Evolutionary conservation across 1,284 basidiomycete genomes (phyloP).

Genomic region (Inonotus obliquus): DNA sequence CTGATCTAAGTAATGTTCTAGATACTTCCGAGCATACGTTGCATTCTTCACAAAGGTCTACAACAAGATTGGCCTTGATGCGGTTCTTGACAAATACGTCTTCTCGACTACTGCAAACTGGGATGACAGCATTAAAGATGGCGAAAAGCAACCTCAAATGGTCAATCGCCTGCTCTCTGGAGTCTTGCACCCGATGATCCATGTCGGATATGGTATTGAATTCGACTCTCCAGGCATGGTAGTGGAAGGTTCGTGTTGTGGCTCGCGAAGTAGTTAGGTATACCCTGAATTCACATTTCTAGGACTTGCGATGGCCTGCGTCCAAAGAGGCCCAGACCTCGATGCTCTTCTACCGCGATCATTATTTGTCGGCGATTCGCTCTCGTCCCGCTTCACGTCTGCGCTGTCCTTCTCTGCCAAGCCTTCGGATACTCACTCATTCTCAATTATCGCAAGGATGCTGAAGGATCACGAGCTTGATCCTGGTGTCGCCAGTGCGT

Average conservation of each 20-base stretch:
- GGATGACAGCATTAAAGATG: conserved; percentile 22
- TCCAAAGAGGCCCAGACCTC: conserved; percentile 2
- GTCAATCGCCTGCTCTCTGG: conserved; percentile 54
- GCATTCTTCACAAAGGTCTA: conserved; percentile 48
- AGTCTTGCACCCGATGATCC: conserved; percentile 62
- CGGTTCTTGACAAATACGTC: conserved; percentile 50
- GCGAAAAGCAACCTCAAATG: conserved; percentile 48
- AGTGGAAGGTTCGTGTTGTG: conserved; percentile 49
- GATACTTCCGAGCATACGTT: conserved; percentile 56
- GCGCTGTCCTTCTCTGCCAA: neutral
- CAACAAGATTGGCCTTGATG: conserved; percentile 36
- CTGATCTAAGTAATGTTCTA: conserved; percentile 23
- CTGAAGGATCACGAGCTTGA: conserved; percentile 38
- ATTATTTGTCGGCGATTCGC: neutral
- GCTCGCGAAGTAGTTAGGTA: neutral
- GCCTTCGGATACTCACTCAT: conserved; percentile 28
- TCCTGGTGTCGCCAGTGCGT: conserved; percentile 5
- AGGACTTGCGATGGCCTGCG: conserved; percentile 15
- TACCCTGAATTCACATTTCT: neutral
- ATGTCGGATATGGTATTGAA: conserved; percentile 59
- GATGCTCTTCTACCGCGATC: conserved; percentile 8
- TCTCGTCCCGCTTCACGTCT: neutral
- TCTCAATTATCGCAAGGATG: conserved; percentile 43
- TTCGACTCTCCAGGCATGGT: conserved; percentile 58
- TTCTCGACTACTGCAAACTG: conserved; percentile 53